Evolutionary conservation across 331 rosid genomes (phyloP).

Genomic region (Erythrophleum ivorense): DNA sequence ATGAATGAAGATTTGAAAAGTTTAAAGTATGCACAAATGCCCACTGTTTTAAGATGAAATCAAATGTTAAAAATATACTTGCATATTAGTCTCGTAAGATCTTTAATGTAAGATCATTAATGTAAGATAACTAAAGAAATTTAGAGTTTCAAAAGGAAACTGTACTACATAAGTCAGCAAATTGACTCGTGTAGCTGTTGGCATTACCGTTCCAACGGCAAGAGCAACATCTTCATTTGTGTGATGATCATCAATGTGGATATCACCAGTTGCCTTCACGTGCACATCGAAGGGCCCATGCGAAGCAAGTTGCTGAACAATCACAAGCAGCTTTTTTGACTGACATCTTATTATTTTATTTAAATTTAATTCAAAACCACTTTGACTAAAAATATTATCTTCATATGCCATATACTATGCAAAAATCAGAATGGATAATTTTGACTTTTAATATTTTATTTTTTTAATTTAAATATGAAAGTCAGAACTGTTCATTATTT

Average conservation of each 20-base stretch:
- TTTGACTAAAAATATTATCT: too few relatives aligned
- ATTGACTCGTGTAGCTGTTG: slow-evolving; percentile 34
- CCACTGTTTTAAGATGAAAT: not conserved
- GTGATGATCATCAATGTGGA: slow-evolving; percentile 94
- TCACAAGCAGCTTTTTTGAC: too few relatives aligned
- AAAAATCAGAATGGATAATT: too few relatives aligned
- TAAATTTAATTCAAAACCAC: too few relatives aligned
- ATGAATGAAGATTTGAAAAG: slow-evolving; percentile 2
- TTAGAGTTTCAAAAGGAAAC: slow-evolving; percentile 29
- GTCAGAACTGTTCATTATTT: too few relatives aligned
- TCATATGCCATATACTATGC: too few relatives aligned
- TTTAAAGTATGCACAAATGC: not conserved
- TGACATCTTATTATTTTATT: too few relatives aligned
- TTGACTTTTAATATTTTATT: too few relatives aligned
- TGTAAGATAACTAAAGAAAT: slow-evolving; percentile 15
- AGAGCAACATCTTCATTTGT: slow-evolving; percentile 97
- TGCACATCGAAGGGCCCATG: slow-evolving; percentile 92
- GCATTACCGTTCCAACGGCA: slow-evolving; percentile 90
- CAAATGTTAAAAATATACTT: slow-evolving; percentile 11
- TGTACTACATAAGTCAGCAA: slow-evolving; percentile 6
- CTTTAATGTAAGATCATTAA: too few relatives aligned
- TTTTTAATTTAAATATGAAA: too few relatives aligned
- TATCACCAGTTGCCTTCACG: slow-evolving; percentile 86
- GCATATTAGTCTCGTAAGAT: slow-evolving; percentile 23
- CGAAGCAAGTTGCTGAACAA: slow-evolving; percentile 93